These are phyloP conservation scores for Epichloe typhina DNA, from an alignment of 2,329 filamentous ascomycete genomes.

Conservation along the genomic window DNA sequence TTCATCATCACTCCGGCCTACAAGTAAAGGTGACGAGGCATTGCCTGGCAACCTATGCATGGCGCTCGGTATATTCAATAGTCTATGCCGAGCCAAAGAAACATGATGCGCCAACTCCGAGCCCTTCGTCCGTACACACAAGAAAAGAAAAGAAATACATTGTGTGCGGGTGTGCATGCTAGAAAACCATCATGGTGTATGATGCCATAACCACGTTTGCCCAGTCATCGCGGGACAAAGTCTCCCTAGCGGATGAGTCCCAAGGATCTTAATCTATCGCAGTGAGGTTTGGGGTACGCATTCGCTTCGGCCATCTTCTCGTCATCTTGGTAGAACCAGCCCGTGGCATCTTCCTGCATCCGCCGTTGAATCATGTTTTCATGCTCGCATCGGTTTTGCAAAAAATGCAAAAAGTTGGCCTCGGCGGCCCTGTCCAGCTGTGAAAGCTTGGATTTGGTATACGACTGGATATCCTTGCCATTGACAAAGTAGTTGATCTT, in stretches of 20 bases:
- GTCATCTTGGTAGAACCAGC: constrained; percentile 75
- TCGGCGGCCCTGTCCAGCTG: constrained; percentile 72
- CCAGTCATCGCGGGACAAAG: neutral
- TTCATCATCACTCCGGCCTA: too few relatives aligned
- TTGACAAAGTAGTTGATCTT: constrained; percentile 78
- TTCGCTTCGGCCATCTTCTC: constrained; percentile 64
- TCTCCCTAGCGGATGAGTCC: constrained; percentile 15
- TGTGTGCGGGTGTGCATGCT: neutral
- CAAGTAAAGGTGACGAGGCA: too few relatives aligned
- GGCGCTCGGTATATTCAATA: neutral
- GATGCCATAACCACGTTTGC: neutral
- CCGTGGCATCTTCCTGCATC: constrained; percentile 64
- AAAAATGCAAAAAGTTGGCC: constrained; percentile 50
- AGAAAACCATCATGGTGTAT: neutral
- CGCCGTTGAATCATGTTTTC: constrained; percentile 55
- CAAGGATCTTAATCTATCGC: constrained; percentile 35
- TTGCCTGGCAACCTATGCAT: neutral
- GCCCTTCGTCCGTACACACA: neutral
- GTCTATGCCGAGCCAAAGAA: constrained; percentile 1
- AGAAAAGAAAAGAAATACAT: neutral
- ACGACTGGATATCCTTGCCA: constrained; percentile 61
- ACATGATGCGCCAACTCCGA: constrained; percentile 2
- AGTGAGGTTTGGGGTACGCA: constrained; percentile 37
- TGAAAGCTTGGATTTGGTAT: constrained; percentile 52
- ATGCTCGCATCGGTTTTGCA: constrained; percentile 60